Percentiles rank a stretch among this genome's conserved stretches.
Evolutionary conservation across 1,284 basidiomycete genomes (phyloP).

Genomic region (Bondarzewia mesenterica): DNA sequence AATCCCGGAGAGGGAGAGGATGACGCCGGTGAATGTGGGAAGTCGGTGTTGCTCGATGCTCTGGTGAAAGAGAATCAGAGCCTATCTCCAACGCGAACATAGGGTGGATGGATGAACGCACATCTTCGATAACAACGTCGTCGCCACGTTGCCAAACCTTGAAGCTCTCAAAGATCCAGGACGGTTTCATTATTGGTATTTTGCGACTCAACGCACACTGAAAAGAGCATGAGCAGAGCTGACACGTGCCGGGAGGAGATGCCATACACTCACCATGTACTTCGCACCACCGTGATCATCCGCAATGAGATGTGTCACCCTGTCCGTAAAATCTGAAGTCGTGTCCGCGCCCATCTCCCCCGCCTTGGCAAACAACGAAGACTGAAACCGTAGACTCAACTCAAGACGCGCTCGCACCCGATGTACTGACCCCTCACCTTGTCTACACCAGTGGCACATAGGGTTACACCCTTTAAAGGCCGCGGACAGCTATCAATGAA

Average conservation of each 20-base stretch:
- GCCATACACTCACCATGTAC: conserved; percentile 49
- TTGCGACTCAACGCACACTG: conserved; percentile 70
- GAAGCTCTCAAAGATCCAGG: conserved; percentile 66
- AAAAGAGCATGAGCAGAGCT: not conserved
- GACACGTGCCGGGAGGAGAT: no score
- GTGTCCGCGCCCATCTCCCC: conserved; percentile 66
- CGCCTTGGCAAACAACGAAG: conserved; percentile 63
- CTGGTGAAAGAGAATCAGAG: conserved; percentile 24
- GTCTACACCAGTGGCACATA: conserved; percentile 74
- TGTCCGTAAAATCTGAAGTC: conserved; percentile 64
- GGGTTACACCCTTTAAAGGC: conserved; percentile 3
- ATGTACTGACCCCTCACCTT: conserved; percentile 36
- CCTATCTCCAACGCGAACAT: not conserved
- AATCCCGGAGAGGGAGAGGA: conserved; percentile 63
- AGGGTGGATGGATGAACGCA: conserved; percentile 14
- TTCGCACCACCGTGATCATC: conserved; percentile 66
- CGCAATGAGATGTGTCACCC: conserved; percentile 75
- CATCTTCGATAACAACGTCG: conserved; percentile 53
- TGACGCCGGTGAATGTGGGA: conserved; percentile 55
- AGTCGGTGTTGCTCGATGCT: conserved; percentile 49
- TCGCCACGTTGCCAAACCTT: conserved; percentile 71
- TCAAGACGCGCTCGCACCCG: not conserved
- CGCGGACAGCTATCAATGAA: conserved; percentile 5
- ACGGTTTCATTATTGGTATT: conserved; percentile 64
- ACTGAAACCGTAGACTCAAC: conserved; percentile 26